phyloP scores from a whole-genome alignment of 106 monocot species.

The Phalaenopsis aphrodite region DNA sequence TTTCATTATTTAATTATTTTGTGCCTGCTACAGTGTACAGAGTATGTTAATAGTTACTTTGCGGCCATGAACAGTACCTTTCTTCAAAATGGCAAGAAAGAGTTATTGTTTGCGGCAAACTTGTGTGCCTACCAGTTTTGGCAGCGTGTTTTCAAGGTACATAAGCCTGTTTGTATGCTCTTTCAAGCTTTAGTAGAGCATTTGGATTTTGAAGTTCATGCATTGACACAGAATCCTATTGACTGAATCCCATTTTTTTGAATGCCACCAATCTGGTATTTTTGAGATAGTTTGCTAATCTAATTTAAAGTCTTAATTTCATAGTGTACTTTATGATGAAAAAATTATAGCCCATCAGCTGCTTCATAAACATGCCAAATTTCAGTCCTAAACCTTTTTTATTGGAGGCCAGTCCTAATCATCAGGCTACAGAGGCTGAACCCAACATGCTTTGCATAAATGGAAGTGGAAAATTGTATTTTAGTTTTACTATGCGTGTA shows the following conservation, averaged over 20 bases:
- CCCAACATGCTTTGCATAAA: background rate
- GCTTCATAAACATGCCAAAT: background rate
- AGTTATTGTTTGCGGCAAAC: conserved; percentile 50
- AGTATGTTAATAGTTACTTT: conserved; percentile 47
- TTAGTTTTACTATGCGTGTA: background rate
- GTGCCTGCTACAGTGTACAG: conserved; percentile 25
- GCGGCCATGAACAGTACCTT: conserved; percentile 7
- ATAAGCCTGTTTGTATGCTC: background rate
- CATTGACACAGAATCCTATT: background rate
- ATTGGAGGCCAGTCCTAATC: background rate
- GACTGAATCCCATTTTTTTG: background rate
- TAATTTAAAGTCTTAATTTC: background rate
- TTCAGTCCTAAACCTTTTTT: background rate
- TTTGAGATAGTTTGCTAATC: background rate
- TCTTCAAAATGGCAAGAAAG: conserved; percentile 44
- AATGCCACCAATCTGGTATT: background rate
- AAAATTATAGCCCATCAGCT: background rate
- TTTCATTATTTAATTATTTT: conserved; percentile 7
- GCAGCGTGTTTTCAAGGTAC: conserved; percentile 76
- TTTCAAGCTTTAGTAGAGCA: background rate
- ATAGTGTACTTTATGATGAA: background rate
- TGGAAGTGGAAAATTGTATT: background rate
- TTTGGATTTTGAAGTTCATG: background rate
- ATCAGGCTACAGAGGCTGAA: background rate
- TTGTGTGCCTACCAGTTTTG: conserved; percentile 81